phyloP scores from a whole-genome alignment of 495 filamentous ascomycete genomes.

The Symbiotaphrina buchneri region DNA sequence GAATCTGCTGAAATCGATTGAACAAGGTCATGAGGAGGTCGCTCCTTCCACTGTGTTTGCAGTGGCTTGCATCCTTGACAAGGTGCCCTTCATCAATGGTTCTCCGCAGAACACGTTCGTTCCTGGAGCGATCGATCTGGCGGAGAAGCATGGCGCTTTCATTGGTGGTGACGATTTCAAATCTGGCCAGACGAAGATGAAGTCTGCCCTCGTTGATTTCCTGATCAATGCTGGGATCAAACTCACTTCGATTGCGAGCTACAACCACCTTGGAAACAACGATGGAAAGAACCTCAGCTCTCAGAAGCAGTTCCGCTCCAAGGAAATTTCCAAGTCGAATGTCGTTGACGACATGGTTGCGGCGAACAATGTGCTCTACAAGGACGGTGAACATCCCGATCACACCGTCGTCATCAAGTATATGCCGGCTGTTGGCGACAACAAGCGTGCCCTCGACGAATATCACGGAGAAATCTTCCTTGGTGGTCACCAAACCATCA shows the following conservation, averaged over 20 bases:
- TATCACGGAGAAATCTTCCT: slow-evolving; percentile 99
- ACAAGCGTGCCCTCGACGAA: slow-evolving; percentile 96
- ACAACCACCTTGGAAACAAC: slow-evolving; percentile 99
- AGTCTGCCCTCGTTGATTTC: slow-evolving; percentile 95
- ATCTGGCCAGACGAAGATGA: slow-evolving; percentile 99
- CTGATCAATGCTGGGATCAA: slow-evolving; percentile 97
- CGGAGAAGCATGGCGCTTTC: slow-evolving; percentile 73
- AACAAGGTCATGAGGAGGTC: slow-evolving; percentile 68
- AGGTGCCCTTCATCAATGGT: slow-evolving; percentile 92
- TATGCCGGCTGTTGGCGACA: slow-evolving; percentile 97
- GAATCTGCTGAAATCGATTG: slow-evolving; percentile 74
- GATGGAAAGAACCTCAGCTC: slow-evolving; percentile 97
- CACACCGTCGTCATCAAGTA: slow-evolving; percentile 38
- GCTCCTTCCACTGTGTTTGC: slow-evolving; percentile 91
- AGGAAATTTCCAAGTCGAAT: slow-evolving; percentile 31
- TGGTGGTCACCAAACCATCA: slow-evolving; percentile 96
- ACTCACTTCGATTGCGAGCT: slow-evolving; percentile 94
- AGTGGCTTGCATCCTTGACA: slow-evolving; percentile 78
- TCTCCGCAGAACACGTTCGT: slow-evolving; percentile 99
- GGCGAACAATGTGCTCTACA: slow-evolving; percentile 46
- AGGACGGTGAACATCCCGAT: slow-evolving; percentile 34
- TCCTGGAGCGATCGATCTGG: slow-evolving; percentile 72
- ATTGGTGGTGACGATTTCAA: slow-evolving; percentile 99
- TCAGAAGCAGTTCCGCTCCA: slow-evolving; percentile 94
- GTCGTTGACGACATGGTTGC: slow-evolving; percentile 7